phyloP scores from a whole-genome alignment of 805 yeast species.

The Metschnikowia lachancei region DNA sequence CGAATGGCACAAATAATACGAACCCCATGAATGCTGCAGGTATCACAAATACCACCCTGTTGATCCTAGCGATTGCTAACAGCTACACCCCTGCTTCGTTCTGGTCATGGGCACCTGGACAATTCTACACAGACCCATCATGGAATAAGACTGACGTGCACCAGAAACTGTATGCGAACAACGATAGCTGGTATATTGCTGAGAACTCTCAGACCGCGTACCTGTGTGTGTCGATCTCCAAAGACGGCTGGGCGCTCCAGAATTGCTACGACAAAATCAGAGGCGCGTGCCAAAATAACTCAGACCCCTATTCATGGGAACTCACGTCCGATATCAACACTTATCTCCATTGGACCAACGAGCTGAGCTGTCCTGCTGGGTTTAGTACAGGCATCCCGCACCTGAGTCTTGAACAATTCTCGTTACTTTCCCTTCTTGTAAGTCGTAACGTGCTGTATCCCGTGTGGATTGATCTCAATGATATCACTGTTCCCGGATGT shows the following conservation, averaged over 20 bases:
- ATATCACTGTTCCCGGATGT: slow-evolving; percentile 68
- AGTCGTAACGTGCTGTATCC: slow-evolving; percentile 29
- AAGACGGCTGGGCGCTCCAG: slow-evolving; percentile 58
- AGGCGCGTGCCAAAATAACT: slow-evolving; percentile 54
- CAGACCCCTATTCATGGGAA: slow-evolving; percentile 44
- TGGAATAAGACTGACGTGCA: slow-evolving; percentile 5
- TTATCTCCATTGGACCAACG: slow-evolving; percentile 47
- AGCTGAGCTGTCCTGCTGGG: slow-evolving; percentile 33
- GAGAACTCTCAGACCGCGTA: slow-evolving; percentile 25
- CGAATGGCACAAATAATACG: no score
- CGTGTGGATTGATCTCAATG: slow-evolving; percentile 81
- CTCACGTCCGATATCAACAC: slow-evolving; percentile 24
- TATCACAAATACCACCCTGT: no score
- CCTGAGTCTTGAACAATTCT: slow-evolving; percentile 36
- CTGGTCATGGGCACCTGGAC: slow-evolving; percentile 75
- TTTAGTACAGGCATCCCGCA: slow-evolving; percentile 32
- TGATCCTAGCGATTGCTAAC: slow-evolving; percentile 19
- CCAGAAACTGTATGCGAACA: slow-evolving; percentile 6
- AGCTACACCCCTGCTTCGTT: slow-evolving; percentile 32
- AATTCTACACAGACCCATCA: slow-evolving; percentile 43
- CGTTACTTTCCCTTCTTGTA: slow-evolving; percentile 30
- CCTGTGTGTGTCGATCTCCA: slow-evolving; percentile 41
- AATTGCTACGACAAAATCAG: slow-evolving; percentile 58
- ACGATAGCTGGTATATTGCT: slow-evolving; percentile 11
- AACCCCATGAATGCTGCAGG: no score